Evolutionary conservation across 257 asterid genomes (phyloP), one percentile per base, ranked within the genome.

Genomic region (Solanum pimpinellifolium): DNA sequence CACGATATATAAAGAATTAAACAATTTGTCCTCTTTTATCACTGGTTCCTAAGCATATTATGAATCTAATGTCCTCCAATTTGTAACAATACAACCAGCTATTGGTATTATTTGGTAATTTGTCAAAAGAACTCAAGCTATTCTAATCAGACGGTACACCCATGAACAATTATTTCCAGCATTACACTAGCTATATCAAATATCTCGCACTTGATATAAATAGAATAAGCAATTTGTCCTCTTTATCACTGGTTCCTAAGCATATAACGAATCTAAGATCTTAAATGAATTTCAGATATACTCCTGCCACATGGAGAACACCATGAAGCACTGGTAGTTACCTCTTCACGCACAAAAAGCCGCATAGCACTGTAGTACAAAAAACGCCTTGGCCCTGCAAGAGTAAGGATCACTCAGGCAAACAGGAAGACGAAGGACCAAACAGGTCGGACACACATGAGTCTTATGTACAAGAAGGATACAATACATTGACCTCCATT

Each of bases 311-410:
- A 29, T 80, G 44, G 68, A 47, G 37, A 47, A 80, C 42, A 78
- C 27, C 66, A 46, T 27, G 23, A 46, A 77, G 83, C 59, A 76
- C 49, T 76, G 68, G 42, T 39, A 29, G 87, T 88, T 92, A 95
- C 98, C 98, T 96, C 93, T 92, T 97, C 99, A 88, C 92, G 93
- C 41, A 65, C 85, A 88, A 96, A 89, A 82, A 92, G 88, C 62
- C 95, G 94, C 93, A 93, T 89, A 49, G 96, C 91, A 69, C 88
- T 93, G 93, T 90, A 92, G 94, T 93, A 92, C 89, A 95, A 78
- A 89, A 95, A 93, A 83, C 91, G 95, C 87, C 98, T 94, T 52
- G 97, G 94, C 87, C 91, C 98, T 96, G 93, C 90, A 91, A 69
- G 89, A 82, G 33, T 27, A 88, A 88, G 86, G 81, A 88, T 86